These are phyloP conservation scores for Paramecium octaurelia DNA, from an alignment of 73 alveolate genomes.

Conservation along the genomic window DNA sequence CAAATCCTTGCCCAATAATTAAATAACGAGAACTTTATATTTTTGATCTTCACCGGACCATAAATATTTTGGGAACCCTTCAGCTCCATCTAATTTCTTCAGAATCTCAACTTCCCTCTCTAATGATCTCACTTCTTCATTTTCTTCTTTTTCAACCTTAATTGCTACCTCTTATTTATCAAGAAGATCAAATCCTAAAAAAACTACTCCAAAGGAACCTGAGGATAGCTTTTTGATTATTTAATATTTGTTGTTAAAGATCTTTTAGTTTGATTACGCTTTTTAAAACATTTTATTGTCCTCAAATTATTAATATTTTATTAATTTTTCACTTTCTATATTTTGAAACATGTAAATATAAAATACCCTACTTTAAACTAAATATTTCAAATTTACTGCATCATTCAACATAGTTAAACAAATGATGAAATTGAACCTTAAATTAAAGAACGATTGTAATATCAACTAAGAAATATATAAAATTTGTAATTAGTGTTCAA, in stretches of 20 bases:
- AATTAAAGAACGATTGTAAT: too few species aligned
- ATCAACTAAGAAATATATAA: too few species aligned
- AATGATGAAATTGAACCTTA: too few species aligned
- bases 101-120: constrained; percentile 55
- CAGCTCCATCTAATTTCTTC: constrained; percentile 46
- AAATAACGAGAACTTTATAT: constrained; percentile 30
- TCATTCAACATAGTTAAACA: not conserved
- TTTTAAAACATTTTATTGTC: not conserved
- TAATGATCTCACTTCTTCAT: constrained; percentile 45
- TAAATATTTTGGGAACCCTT: constrained; percentile 30
- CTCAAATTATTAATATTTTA: too few species aligned
- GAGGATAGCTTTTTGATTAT: constrained; percentile 74
- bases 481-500: too few species aligned
- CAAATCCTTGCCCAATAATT: constrained; percentile 50
- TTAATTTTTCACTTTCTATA: not conserved
- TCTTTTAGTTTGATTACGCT: not conserved
- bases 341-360: too few species aligned
- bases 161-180: constrained; percentile 47
- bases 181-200: constrained; percentile 53
- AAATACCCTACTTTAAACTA: too few species aligned
- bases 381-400: not conserved
- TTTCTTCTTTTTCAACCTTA: constrained; percentile 58
- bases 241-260: constrained; percentile 42
- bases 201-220: constrained; percentile 92
- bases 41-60: constrained; percentile 60